Conservation (phyloP, 257 asterid species). For the Forsythia viridissima region DNA sequence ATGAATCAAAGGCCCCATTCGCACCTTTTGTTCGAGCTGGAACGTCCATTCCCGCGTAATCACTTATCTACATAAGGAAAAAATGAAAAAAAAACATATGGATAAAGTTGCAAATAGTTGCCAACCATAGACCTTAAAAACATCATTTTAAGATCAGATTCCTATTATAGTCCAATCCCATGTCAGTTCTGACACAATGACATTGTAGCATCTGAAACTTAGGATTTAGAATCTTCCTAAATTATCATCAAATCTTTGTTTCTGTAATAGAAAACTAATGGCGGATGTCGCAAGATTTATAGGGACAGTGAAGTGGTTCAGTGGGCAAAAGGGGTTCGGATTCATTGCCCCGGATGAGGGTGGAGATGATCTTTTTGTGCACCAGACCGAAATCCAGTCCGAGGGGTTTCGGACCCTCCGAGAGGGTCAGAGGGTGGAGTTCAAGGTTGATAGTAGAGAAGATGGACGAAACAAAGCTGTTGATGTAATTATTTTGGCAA, state of each 20-base stretch:
- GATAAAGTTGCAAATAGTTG: conserved; percentile 32
- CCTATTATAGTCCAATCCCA: neutral
- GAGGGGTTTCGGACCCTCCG: conserved; percentile 57
- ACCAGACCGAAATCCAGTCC: conserved; percentile 51
- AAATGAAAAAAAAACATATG: neutral
- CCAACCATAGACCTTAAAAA: conserved; percentile 33
- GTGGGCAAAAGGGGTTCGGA: conserved; percentile 55
- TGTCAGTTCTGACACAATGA: conserved; percentile 11
- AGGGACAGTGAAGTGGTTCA: conserved; percentile 63
- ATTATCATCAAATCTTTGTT: neutral
- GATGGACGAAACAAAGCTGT: conserved; percentile 52
- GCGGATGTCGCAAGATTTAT: conserved; percentile 33
- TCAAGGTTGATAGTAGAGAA: conserved; percentile 39
- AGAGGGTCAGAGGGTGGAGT: conserved; percentile 53
- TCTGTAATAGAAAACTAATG: conserved; percentile 21
- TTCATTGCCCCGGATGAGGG: conserved; percentile 54
- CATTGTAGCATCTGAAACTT: conserved; percentile 20
- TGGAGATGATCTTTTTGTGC: conserved; percentile 56
- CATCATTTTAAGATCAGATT: conserved; percentile 16
- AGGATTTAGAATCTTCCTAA: neutral
- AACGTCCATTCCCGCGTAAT: neutral
- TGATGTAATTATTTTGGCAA: conserved; percentile 38
- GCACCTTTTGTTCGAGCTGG: neutral
- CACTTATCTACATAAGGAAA: neutral
- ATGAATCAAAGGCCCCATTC: neutral